Evolutionary conservation across 1,139 yeast genomes (phyloP), one percentile per base, ranked within the genome.

Genomic region (Sugiyamaella xylanicola): DNA sequence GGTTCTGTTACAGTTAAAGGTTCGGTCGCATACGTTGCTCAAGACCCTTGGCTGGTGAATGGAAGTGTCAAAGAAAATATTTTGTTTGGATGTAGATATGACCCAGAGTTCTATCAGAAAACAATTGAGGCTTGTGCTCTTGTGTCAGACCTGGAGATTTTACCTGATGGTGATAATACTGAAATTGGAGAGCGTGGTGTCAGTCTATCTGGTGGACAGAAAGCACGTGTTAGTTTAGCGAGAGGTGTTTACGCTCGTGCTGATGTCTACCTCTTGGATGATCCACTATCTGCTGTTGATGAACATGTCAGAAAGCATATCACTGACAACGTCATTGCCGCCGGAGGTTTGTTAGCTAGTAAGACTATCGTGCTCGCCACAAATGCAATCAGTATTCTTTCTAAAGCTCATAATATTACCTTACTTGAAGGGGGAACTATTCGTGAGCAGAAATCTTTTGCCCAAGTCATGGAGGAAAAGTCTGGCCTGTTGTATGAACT

Each of bases 141-240:
- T 61, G 66, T 75, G 9, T 81, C 82, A 3, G 97, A 90, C 71
- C 71, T 90, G 57, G 80, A 78, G 46, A 80, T 85, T 37, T 77
- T 90, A 53, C 91, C 95, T 0, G 89, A 87, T 68, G 93, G 95
- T 19, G 96, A 89, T 67, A 81, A 77, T 51, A 88, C 97, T 1
- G 82, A 86, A 62, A 96, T 90, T 55, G 96, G 96, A 53, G 97
- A 90, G 71, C 87, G 88, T 66, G 96, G 97, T 55, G 88, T 90
- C 53, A 85, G 95, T 1, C 77, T 90, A 54, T 86, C 95, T 19
- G 96, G 96, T 51, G 97, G 97, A 20, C 97, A 90, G 70, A 90
- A 88, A 74, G 96, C 96, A 0, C 81, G 97, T 66, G 78, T 90
- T 32, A 82, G 93, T 9, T 76, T 90, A 54, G 96, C 97, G 0